phyloP scores from a whole-genome alignment of 2,329 filamentous ascomycete genomes.

The Chrysoporthe puriensis region DNA sequence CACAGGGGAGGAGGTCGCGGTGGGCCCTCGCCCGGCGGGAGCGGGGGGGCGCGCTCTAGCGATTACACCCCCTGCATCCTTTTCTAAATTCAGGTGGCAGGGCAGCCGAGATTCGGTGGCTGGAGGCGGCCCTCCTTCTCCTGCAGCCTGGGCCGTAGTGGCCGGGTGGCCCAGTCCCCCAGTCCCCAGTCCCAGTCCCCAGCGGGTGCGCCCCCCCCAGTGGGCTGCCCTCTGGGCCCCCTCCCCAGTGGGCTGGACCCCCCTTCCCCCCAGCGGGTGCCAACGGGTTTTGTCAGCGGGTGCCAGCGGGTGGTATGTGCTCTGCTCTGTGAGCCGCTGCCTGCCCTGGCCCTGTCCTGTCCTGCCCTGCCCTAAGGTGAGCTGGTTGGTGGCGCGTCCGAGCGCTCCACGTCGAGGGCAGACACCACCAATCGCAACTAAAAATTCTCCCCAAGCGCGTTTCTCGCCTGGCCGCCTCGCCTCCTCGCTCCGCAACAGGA shows the following conservation, averaged over 20 bases:
- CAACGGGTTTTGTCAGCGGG: no score
- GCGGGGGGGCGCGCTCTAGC: background rate
- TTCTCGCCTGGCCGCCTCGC: background rate
- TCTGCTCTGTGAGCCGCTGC: background rate
- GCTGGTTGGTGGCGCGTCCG: background rate
- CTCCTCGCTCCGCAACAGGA: background rate
- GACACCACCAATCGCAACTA: background rate
- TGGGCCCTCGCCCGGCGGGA: slow-evolving; percentile 1
- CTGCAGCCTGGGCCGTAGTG: background rate
- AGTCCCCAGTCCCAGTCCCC: no score
- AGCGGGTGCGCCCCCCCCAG: no score
- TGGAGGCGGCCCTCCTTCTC: background rate
- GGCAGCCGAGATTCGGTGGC: slow-evolving; percentile 8
- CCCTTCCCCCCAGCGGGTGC: no score
- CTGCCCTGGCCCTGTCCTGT: background rate
- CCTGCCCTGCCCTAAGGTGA: no score
- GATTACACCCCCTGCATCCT: slow-evolving; percentile 9
- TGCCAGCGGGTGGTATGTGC: no score
- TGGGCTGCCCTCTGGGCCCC: no score
- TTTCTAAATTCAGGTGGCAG: slow-evolving; percentile 18
- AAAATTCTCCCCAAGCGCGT: background rate
- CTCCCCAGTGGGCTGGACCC: no score
- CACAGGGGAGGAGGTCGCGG: background rate
- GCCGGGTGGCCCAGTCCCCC: no score
- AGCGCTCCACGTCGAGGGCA: background rate